Conservation (phyloP, 371 early-diverging fungal species). For the Nosema granulosis region DNA sequence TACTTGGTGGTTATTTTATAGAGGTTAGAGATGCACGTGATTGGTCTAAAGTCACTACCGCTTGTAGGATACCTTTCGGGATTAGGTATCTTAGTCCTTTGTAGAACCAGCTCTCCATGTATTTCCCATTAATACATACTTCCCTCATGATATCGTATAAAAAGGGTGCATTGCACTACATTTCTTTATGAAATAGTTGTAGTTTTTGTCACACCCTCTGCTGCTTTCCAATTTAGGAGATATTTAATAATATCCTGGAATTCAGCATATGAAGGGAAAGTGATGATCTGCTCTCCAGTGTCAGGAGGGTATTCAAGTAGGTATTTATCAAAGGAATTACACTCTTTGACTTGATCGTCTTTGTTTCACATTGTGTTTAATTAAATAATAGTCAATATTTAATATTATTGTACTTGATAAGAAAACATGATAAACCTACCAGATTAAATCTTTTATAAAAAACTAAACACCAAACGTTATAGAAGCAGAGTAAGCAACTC, state of each 20-base stretch:
- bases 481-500: no score
- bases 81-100: conserved; percentile 17
- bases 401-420: no score
- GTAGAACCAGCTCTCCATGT: conserved; percentile 23
- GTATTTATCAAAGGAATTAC: no score
- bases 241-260: neutral
- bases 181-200: neutral
- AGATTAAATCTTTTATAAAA: no score
- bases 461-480: no score
- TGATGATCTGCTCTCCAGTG: neutral
- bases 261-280: neutral
- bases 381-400: no score
- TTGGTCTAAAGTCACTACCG: conserved; percentile 17
- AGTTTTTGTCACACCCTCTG: neutral
- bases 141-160: no score
- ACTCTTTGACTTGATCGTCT: no score
- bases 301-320: neutral
- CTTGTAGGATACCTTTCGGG: conserved; percentile 9
- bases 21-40: conserved; percentile 30
- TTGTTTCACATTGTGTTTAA: no score
- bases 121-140: neutral
- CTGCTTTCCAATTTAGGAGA: neutral
- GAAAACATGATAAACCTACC: no score
- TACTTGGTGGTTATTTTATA: conserved; percentile 26
- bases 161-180: no score